Evolutionary conservation across 1,139 yeast genomes (phyloP).

Genomic region (Sugiyamaella sp.): DNA sequence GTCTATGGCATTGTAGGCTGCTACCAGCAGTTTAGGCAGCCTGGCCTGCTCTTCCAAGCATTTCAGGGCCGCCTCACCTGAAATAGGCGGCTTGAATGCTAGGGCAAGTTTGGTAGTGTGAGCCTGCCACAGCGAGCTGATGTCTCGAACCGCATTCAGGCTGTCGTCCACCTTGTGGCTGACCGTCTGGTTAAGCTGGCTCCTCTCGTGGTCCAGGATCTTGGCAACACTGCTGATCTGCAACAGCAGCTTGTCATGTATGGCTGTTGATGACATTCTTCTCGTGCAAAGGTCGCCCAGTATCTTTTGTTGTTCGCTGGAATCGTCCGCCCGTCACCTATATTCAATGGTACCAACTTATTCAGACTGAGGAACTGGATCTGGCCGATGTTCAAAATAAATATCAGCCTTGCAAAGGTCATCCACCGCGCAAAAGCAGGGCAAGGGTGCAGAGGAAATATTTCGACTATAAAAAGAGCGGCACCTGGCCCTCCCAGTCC

Average conservation of each 20-base stretch:
- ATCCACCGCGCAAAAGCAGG: not conserved
- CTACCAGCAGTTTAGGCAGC: constrained; percentile 10
- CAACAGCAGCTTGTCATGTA: constrained; percentile 7
- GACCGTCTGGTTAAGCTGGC: not conserved
- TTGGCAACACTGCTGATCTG: constrained; percentile 1
- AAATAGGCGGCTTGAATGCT: constrained; percentile 64
- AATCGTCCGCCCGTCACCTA: no score
- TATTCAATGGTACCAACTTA: not conserved
- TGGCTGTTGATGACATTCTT: not conserved
- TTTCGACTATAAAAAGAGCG: constrained; percentile 1
- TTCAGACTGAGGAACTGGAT: not conserved
- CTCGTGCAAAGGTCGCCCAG: not conserved
- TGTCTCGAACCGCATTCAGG: constrained; percentile 58
- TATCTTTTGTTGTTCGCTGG: not conserved
- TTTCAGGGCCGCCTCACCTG: constrained; percentile 54
- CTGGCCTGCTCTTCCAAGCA: constrained; percentile 53
- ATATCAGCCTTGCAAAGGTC: not conserved
- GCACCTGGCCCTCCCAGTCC: not conserved
- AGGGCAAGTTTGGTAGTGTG: constrained; percentile 81
- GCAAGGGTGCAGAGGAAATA: constrained; percentile 2
- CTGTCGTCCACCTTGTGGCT: constrained; percentile 26
- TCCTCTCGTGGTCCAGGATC: constrained; percentile 8
- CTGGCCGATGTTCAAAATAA: not conserved
- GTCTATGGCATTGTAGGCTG: constrained; percentile 11
- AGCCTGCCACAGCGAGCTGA: constrained; percentile 65